A percentile compares a stretch with the other conserved stretches of the same genome.
Evolutionary conservation across 257 asterid genomes (phyloP).

Genomic region (Oldenlandia corymbosa): DNA sequence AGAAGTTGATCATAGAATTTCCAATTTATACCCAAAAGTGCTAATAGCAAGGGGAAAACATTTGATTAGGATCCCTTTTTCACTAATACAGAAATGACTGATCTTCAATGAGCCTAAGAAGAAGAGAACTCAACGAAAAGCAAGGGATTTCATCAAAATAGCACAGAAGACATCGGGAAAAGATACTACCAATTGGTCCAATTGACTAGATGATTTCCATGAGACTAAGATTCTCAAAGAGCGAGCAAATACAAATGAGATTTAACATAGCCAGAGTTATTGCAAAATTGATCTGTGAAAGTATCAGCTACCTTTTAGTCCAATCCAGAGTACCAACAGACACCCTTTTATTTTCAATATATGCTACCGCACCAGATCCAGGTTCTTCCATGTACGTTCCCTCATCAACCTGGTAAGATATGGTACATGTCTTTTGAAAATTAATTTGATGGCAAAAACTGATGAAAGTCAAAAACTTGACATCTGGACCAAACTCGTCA

Average conservation of each 20-base stretch:
- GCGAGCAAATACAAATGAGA: too few relatives aligned
- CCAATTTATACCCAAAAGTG: not conserved
- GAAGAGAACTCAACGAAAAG: not conserved
- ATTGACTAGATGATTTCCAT: not conserved
- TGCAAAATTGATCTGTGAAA: constrained; percentile 5
- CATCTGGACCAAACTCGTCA: not conserved
- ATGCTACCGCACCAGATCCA: constrained; percentile 96
- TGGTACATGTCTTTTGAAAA: constrained; percentile 1
- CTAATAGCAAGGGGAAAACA: not conserved
- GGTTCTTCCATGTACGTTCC: constrained; percentile 96
- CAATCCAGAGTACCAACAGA: constrained; percentile 93
- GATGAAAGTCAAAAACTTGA: not conserved
- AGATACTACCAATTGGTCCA: too few relatives aligned
- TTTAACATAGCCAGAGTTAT: too few relatives aligned
- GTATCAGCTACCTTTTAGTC: constrained; percentile 62
- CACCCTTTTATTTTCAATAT: constrained; percentile 58
- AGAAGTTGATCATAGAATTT: not conserved
- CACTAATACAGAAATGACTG: not conserved
- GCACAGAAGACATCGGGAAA: not conserved
- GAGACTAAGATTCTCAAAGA: too few relatives aligned
- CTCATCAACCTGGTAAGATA: constrained; percentile 53
- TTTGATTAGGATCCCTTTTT: not conserved
- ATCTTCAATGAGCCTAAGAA: not conserved
- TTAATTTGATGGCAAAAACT: not conserved
- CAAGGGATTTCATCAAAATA: not conserved